phyloP scores from a whole-genome alignment of 2,329 filamentous ascomycete genomes.

The Claviceps pazoutovae region DNA sequence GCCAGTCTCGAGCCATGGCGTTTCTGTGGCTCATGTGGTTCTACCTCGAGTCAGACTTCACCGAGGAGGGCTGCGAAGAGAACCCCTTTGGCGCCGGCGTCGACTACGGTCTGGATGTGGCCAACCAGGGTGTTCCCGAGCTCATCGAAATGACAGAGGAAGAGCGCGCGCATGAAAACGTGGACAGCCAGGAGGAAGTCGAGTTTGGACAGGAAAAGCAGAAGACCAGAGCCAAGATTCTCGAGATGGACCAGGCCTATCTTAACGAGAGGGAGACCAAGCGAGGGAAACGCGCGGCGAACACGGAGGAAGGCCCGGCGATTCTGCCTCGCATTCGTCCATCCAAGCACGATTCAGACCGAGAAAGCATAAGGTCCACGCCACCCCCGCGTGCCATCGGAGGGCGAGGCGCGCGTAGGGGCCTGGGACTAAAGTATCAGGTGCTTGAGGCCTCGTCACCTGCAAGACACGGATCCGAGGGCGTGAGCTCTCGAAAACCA shows the following conservation, averaged over 20 bases:
- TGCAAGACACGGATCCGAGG: conserved; percentile 38
- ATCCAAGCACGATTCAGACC: conserved; percentile 42
- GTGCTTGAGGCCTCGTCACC: conserved; percentile 49
- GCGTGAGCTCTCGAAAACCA: conserved; percentile 46
- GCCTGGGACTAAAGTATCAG: conserved; percentile 40
- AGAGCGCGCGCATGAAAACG: conserved; percentile 55
- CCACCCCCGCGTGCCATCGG: conserved; percentile 23
- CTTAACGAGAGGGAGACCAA: conserved; percentile 48
- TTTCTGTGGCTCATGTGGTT: conserved; percentile 99
- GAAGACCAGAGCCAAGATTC: conserved; percentile 58
- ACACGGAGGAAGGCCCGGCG: conserved; percentile 39
- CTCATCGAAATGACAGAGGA: conserved; percentile 53
- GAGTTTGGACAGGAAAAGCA: conserved; percentile 61
- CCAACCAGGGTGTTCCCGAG: conserved; percentile 55
- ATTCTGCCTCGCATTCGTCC: conserved; percentile 50
- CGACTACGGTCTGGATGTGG: conserved; percentile 49
- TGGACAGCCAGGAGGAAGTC: conserved; percentile 56
- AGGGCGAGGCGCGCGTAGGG: conserved; percentile 10
- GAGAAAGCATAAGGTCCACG: conserved; percentile 31
- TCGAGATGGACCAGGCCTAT: conserved; percentile 61
- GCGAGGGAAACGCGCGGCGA: conserved; percentile 30
- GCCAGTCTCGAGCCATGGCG: conserved; percentile 66
- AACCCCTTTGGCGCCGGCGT: conserved; percentile 77
- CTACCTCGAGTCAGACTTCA: conserved; percentile 93
- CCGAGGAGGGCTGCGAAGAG: conserved; percentile 68